These are phyloP conservation scores for Tetrahymena malaccensis DNA, from an alignment of 73 alveolate genomes.

Conservation along the genomic window DNA sequence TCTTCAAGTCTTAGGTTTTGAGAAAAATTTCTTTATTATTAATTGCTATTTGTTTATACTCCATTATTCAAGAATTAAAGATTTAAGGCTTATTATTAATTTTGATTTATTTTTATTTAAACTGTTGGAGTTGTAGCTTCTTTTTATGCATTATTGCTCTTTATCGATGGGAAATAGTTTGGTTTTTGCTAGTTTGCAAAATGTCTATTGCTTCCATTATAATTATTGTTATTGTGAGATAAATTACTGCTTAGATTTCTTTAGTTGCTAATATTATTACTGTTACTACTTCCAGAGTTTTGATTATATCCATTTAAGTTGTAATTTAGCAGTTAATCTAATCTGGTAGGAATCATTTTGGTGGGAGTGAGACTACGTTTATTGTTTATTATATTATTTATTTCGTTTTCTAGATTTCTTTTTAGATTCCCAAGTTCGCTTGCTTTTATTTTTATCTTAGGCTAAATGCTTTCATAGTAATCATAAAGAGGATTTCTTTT, in stretches of 20 bases:
- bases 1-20: not conserved
- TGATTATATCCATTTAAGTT: not conserved
- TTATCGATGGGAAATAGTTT: not conserved
- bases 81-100: not conserved
- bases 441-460: not conserved
- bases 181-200: not conserved
- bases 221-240: not conserved
- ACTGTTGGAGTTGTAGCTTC: not conserved
- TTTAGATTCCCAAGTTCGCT: not conserved
- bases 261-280: not conserved
- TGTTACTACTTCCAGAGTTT: not conserved
- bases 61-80: not conserved
- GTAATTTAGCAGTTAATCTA: not conserved
- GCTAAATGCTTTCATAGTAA: not conserved
- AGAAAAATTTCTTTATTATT: not conserved
- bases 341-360: not conserved
- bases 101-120: not conserved
- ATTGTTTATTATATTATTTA: not conserved
- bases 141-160: not conserved
- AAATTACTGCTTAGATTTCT: not conserved
- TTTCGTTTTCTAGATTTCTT: not conserved
- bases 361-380: not conserved
- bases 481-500: not conserved
- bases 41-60: not conserved
- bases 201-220: not conserved